These are phyloP conservation scores for Drosera spatulata DNA, from an alignment of 179 eudicot species.

Conservation along the genomic window DNA sequence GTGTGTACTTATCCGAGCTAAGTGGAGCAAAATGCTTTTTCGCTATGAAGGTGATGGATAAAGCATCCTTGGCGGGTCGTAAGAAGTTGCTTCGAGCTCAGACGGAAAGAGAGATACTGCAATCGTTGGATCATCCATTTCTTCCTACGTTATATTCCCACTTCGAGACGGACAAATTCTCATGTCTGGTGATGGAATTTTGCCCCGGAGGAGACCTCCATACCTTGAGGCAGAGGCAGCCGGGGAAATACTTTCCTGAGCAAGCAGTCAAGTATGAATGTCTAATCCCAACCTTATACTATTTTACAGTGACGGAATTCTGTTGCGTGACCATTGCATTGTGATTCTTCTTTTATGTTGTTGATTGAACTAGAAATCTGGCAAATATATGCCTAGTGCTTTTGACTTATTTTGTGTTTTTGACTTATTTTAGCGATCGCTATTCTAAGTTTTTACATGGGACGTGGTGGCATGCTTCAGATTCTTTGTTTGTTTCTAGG, in stretches of 20 bases:
- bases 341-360: too few species aligned
- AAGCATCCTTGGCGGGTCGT: conserved; percentile 54
- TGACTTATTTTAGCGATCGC: too few species aligned
- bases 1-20: conserved; percentile 62
- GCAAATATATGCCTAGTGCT: too few species aligned
- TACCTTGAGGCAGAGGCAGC: conserved; percentile 61
- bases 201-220: conserved; percentile 73
- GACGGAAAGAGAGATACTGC: conserved; percentile 67
- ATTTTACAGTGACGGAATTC: too few species aligned
- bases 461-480: too few species aligned
- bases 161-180: conserved; percentile 63
- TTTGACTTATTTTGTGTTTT: too few species aligned
- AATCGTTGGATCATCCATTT: conserved; percentile 68
- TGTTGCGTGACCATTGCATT: too few species aligned
- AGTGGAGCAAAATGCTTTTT: conserved; percentile 36
- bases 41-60: conserved; percentile 79
- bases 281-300: too few species aligned
- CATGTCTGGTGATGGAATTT: conserved; percentile 67
- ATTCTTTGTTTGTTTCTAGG: too few species aligned
- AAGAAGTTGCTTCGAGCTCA: conserved; percentile 65
- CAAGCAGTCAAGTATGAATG: conserved; percentile 47
- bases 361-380: too few species aligned
- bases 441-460: too few species aligned
- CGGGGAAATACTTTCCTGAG: conserved; percentile 49
- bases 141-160: conserved; percentile 54